Base-by-base conservation (phyloP, 176 grass and related monocot genomes). In the Calamus simplicifolius region DNA sequence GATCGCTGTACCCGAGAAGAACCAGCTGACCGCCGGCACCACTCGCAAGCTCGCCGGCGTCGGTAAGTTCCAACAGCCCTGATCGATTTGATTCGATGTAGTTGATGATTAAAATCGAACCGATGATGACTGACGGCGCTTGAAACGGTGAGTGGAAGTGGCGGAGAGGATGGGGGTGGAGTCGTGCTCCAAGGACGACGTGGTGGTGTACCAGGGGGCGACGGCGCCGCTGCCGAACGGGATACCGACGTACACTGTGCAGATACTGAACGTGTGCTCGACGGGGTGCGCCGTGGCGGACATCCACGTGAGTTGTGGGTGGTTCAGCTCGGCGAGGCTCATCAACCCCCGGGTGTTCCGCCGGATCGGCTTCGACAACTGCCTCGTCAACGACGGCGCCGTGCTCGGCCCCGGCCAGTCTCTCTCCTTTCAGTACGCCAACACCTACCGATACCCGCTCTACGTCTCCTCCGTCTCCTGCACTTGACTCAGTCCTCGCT, bases 281-380 rank as follows among this genome's bases (percentile, higher is more conserved):
- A 49, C 77, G n/a, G 70, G 77, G 0, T 80, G 77, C 72, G 19
- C 57, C 1, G 29, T 80, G 55, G 67, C 77, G 4, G 31, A 80
- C 63, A 80, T 80, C 29, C 77, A 80, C 55, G 28, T 80, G 21
- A 59, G 69, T 29, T 80, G 77, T 2, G 77, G 77, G 8, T 80
- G 77, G 77, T 80, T 80, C 77, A 80, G 77, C 70, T 80, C 77
- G 10, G 77, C 77, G 6, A 70, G 77, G 16, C 70, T 80, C 14
- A 58, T 80, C 27, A 74, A 80, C 16, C 77, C 77, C 14, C 58
- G 63, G 16, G 19, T 80, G 0, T 80, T 80, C 72, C 77, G 77
- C 29, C 77, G 70, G 16, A 19, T 80, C 62, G 38, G 66, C 4
- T 78, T 50, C 29, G 51, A 80, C 67, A 57, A 80, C 49, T 80